Evolutionary conservation across 2,329 filamentous ascomycete species (phyloP).

Genomic region (Pyricularia sp.): DNA sequence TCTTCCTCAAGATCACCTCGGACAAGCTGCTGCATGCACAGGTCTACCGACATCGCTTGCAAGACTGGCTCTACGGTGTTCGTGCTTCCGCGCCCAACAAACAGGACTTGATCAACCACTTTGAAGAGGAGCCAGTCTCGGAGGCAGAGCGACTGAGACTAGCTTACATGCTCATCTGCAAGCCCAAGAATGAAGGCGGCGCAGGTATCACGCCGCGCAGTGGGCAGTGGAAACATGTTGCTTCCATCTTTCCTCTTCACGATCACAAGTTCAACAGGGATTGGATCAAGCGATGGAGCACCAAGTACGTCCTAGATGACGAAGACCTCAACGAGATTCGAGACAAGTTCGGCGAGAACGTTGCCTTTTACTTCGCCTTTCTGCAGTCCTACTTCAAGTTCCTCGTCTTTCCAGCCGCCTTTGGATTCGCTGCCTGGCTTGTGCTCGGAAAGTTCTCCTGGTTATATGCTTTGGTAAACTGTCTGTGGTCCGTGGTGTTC

Average conservation of each 20-base stretch:
- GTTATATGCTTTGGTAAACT: conserved; percentile 52
- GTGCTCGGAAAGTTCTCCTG: conserved; percentile 58
- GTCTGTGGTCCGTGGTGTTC: conserved; percentile 60
- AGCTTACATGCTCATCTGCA: conserved; percentile 74
- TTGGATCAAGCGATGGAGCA: conserved; percentile 64
- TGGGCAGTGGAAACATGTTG: conserved; percentile 58
- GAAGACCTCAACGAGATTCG: conserved; percentile 60
- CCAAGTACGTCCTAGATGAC: conserved; percentile 53
- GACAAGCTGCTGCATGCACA: conserved; percentile 62
- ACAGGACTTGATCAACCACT: conserved; percentile 49
- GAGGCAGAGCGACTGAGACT: conserved; percentile 81
- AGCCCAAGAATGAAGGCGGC: conserved; percentile 59
- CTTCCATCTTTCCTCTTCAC: conserved; percentile 66
- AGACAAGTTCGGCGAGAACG: conserved; percentile 50
- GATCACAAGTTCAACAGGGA: conserved; percentile 61
- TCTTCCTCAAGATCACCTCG: conserved; percentile 74
- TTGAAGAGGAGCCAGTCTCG: conserved; percentile 63
- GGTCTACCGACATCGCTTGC: conserved; percentile 74
- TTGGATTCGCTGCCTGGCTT: conserved; percentile 56
- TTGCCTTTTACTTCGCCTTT: conserved; percentile 76
- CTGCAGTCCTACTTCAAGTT: conserved; percentile 64
- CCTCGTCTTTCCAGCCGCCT: conserved; percentile 53
- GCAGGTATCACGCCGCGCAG: conserved; percentile 53
- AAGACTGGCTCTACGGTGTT: conserved; percentile 89
- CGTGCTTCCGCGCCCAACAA: conserved; percentile 63